Conservation (phyloP, 116 monocot genomes). For the Zostera marina region DNA sequence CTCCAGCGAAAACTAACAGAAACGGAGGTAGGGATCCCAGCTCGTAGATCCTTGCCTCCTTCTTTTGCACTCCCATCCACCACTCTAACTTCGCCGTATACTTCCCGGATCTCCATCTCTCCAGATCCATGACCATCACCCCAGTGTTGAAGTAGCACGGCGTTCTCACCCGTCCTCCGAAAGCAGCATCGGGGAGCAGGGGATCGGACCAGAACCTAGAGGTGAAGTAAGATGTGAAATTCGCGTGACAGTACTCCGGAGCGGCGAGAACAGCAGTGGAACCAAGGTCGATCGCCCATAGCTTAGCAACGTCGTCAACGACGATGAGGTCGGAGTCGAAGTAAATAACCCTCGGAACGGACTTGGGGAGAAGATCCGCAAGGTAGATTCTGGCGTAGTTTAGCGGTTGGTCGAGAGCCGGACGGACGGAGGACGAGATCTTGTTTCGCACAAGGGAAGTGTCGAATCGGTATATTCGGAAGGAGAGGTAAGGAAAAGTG, state of each 20-base stretch:
- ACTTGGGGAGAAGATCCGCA: conserved; percentile 11
- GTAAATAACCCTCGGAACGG: conserved; percentile 7
- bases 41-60: conserved; percentile 11
- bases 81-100: conserved; percentile 8
- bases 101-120: conserved; percentile 9
- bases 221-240: conserved; percentile 79
- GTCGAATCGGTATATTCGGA: conserved; percentile 14
- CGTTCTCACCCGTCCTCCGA: background rate
- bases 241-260: conserved; percentile 79
- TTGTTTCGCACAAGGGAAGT: conserved; percentile 7
- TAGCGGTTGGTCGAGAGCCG: conserved; percentile 15
- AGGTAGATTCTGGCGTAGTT: conserved; percentile 20
- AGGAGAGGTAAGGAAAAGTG: conserved; percentile 13
- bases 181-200: background rate
- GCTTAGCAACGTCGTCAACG: conserved; percentile 13
- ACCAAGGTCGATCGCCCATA: conserved; percentile 6
- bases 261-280: background rate
- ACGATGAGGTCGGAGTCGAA: conserved; percentile 16
- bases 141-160: conserved; percentile 20
- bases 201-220: conserved; percentile 24
- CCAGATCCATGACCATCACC: conserved; percentile 18
- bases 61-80: conserved; percentile 6
- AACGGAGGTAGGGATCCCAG: conserved; percentile 17
- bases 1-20: conserved; percentile 13
- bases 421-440: conserved; percentile 15